Evolutionary conservation across 2,329 filamentous ascomycete genomes (phyloP), one percentile per base, ranked within the genome.

Genomic region (Talaromyces sp.): DNA sequence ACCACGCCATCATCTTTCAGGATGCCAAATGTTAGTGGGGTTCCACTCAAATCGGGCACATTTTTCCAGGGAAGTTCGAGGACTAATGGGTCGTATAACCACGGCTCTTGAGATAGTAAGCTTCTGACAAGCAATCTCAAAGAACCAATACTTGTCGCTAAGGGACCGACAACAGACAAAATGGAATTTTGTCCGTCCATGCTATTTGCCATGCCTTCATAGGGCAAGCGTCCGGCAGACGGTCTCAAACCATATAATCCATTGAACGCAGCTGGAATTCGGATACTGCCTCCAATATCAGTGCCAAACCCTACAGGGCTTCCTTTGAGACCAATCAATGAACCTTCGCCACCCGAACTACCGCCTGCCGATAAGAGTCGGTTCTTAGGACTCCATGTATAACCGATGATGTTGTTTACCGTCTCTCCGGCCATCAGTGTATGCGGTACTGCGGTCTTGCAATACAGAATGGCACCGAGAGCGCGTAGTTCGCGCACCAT

Each of bases 321-420:
- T n/a, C 88, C 89, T 13, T 77, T 76, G 64, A 90, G 83, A 0
- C 80, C 78, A 43, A 91, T 82, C 1, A 90, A 77, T 0, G 89
- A 87, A 3, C 84, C 84, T 71, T 91, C 89, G 17, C 77, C 78
- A 15, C 77, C 77, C n/a, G 76, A 79, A 17, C 73, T 76, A 1
- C 78, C 78, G 19, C 78, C 78, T 3, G 76, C 70, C 0, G 72
- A 73, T 6, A 78, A 59, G 6, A 60, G 58, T 2, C 71, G 74
- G 60, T 78, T 78, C 62, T 73, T 70, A 0, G 80, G 80, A 64
- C 81, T 82, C 33, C 79, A 66, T 0, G 76, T 78, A 13, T 78
- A 71, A 4, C 79, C 78, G 47, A 80, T 79, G n/a, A 82, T 70
- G 67, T 81, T 80, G 67, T 81, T 81, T 13, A 66, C 45, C 0